Percentiles rank a stretch among this genome's conserved stretches.
These are phyloP conservation scores for Talaromyces amestolkiae DNA, from an alignment of 2,329 filamentous ascomycete genomes.

Conservation along the genomic window DNA sequence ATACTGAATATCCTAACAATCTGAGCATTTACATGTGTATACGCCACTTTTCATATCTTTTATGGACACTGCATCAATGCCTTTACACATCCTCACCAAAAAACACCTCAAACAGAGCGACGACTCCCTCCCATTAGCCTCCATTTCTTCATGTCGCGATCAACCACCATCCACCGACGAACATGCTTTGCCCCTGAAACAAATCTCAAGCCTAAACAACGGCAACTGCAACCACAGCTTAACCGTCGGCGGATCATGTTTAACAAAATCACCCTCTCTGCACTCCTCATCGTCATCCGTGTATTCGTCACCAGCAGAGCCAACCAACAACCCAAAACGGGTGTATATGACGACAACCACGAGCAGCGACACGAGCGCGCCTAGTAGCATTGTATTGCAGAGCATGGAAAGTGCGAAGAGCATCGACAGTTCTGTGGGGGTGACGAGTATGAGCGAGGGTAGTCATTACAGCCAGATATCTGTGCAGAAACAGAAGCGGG, in stretches of 20 bases:
- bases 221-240: background rate
- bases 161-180: background rate
- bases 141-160: background rate
- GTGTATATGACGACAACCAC: background rate
- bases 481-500: background rate
- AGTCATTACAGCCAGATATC: constrained; percentile 2
- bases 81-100: background rate
- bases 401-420: constrained; percentile 1
- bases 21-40: background rate
- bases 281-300: constrained; percentile 12
- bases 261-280: background rate
- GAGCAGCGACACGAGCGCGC: constrained; percentile 4
- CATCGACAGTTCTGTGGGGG: background rate
- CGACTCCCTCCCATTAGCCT: background rate
- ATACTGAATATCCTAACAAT: background rate
- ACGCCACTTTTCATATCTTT: background rate
- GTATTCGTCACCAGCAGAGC: constrained; percentile 9
- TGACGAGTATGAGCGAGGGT: constrained; percentile 6
- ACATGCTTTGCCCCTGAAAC: background rate
- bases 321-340: background rate
- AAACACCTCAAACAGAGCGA: background rate
- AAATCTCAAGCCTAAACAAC: background rate
- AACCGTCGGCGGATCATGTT: background rate
- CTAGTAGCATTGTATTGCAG: background rate
- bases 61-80: background rate